A percentile compares a stretch with the other conserved stretches of the same genome.
These are phyloP conservation scores for Clonostachys rosea DNA, from an alignment of 2,329 filamentous ascomycete species.

Conservation along the genomic window DNA sequence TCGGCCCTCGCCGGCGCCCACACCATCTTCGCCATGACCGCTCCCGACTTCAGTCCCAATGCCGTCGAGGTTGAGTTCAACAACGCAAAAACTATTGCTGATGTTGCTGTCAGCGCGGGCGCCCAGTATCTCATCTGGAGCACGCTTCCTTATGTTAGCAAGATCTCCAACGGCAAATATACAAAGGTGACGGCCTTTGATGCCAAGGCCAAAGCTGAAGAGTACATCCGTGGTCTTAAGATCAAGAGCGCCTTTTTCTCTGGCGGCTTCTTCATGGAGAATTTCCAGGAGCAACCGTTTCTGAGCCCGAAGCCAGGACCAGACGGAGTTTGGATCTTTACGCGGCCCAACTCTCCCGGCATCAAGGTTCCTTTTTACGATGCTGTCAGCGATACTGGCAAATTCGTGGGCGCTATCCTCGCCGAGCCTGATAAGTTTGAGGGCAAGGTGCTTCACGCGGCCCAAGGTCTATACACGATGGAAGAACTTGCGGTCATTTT, in stretches of 20 bases:
- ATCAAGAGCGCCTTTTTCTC: slow-evolving; percentile 36
- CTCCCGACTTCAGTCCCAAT: slow-evolving; percentile 25
- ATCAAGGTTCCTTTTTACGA: neutral
- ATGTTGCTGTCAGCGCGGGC: slow-evolving; percentile 34
- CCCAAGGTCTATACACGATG: neutral
- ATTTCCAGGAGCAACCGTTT: slow-evolving; percentile 17
- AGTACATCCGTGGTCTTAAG: slow-evolving; percentile 45
- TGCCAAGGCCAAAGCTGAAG: slow-evolving; percentile 48
- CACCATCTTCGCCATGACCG: slow-evolving; percentile 35
- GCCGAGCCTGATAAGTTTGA: neutral
- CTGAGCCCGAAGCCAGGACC: neutral
- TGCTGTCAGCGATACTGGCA: neutral
- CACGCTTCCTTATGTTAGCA: slow-evolving; percentile 30
- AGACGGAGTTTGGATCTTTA: neutral
- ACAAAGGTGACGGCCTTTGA: slow-evolving; percentile 45
- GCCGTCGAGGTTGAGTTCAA: slow-evolving; percentile 27
- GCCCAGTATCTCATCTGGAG: slow-evolving; percentile 42
- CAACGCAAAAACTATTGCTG: slow-evolving; percentile 39
- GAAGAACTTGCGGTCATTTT: neutral
- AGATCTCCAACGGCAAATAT: slow-evolving; percentile 28
- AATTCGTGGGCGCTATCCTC: neutral
- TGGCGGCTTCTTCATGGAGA: slow-evolving; percentile 35
- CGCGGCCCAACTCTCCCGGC: neutral
- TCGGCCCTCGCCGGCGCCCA: slow-evolving; percentile 33
- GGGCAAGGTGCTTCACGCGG: neutral